phyloP scores from a whole-genome alignment of 2,329 filamentous ascomycete species.

The Curvularia verruculosa region DNA sequence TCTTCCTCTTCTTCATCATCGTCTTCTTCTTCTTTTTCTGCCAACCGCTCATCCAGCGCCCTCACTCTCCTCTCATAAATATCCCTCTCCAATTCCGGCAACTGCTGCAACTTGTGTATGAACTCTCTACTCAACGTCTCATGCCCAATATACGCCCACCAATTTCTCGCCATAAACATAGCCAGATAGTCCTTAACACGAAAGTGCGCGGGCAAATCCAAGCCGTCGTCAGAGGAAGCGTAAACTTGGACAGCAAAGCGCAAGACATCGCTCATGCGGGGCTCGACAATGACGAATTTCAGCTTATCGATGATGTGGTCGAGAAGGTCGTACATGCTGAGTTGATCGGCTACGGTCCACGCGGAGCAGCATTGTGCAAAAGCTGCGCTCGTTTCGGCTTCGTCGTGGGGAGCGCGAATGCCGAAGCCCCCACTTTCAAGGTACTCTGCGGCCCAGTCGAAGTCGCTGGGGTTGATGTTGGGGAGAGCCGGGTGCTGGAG shows the following conservation, averaged over 20 bases:
- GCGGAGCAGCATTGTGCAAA: conserved; percentile 30
- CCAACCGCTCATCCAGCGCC: background rate
- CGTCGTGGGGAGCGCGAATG: conserved; percentile 11
- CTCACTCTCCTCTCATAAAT: conserved; percentile 12
- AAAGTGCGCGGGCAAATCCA: background rate
- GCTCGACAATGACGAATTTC: background rate
- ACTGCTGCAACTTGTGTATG: conserved; percentile 10
- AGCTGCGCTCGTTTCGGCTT: conserved; percentile 15
- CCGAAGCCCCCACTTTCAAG: conserved; percentile 34
- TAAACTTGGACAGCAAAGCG: conserved; percentile 27
- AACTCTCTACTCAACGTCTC: conserved; percentile 17
- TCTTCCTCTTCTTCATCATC: background rate
- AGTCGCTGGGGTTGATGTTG: conserved; percentile 27
- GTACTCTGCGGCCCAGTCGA: conserved; percentile 34
- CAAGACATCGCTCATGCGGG: conserved; percentile 19
- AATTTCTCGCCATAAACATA: conserved; percentile 29
- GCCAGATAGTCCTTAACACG: conserved; percentile 25
- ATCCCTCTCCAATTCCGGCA: conserved; percentile 27
- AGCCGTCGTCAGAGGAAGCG: background rate
- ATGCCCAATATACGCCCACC: conserved; percentile 19
- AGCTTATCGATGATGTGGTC: conserved; percentile 36
- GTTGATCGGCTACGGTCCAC: conserved; percentile 28
- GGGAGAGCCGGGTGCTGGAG: conserved; percentile 25
- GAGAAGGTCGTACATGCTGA: conserved; percentile 37
- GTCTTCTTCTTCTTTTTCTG: background rate